These are phyloP conservation scores for Aspergillus sp. DNA, from an alignment of 2,329 filamentous ascomycete genomes.

Conservation along the genomic window DNA sequence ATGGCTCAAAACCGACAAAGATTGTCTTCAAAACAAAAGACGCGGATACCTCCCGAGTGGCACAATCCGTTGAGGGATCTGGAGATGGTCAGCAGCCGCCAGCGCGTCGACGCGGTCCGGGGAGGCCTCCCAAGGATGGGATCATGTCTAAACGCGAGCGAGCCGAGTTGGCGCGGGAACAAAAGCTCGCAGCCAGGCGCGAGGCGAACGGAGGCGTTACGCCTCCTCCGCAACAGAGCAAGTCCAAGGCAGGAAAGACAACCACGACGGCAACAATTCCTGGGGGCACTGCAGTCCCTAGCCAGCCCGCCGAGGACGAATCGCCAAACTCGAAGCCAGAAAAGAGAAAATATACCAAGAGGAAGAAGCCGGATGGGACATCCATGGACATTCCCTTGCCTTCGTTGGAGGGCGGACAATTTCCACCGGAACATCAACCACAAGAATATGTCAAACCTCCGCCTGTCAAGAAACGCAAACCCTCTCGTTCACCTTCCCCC, in stretches of 20 bases:
- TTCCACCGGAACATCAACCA: slow-evolving; percentile 41
- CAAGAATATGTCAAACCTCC: slow-evolving; percentile 49
- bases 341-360: slow-evolving; percentile 55
- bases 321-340: slow-evolving; percentile 46
- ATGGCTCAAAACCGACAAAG: slow-evolving; percentile 34
- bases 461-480: slow-evolving; percentile 56
- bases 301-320: slow-evolving; percentile 42
- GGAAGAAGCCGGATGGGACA: slow-evolving; percentile 50
- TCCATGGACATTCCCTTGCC: slow-evolving; percentile 47
- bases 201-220: slow-evolving; percentile 53
- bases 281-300: slow-evolving; percentile 20
- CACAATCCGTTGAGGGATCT: slow-evolving; percentile 38
- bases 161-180: slow-evolving; percentile 57
- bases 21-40: slow-evolving; percentile 37
- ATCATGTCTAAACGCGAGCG: slow-evolving; percentile 69
- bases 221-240: slow-evolving; percentile 41
- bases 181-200: slow-evolving; percentile 54
- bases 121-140: slow-evolving; percentile 68
- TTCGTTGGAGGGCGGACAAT: slow-evolving; percentile 48
- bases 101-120: slow-evolving; percentile 57
- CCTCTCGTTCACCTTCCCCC: slow-evolving; percentile 63
- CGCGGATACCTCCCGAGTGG: slow-evolving; percentile 30
- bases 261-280: slow-evolving; percentile 19
- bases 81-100: slow-evolving; percentile 46
- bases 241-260: slow-evolving; percentile 37